Base-by-base conservation (phyloP, 1,284 basidiomycete genomes). In the Wolfiporia cocos region DNA sequence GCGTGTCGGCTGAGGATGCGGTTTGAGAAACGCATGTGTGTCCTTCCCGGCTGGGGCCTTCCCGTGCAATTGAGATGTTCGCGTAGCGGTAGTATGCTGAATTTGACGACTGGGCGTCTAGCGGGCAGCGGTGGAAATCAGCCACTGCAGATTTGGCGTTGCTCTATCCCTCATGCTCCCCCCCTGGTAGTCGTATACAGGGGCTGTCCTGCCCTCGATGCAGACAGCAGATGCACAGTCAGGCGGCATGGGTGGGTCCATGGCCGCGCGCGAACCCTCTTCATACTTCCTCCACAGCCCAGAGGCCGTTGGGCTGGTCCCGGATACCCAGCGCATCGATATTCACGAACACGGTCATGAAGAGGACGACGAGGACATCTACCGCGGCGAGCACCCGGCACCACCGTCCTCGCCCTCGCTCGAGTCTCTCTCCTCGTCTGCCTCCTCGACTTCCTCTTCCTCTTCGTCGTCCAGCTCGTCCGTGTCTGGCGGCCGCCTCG, bases 361-460 rank as follows among this genome's bases (percentile, higher is more conserved):
- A 45, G 65, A 64, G 41, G 66, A 71, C 26, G 59, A 63, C 38
- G 56, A 60, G 19, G 75, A 79, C 54, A 81, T 85, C 42, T 84
- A 80, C 54, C 71, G 81, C 46, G 81, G 81, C n/a, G 65, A 65
- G 19, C 67, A 61, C 2, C 58, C 62, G 5, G 52, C 61, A 17
- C 54, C 58, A 14, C 55, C 58, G 17, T 54, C 57, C 33, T 54
- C 58, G 21, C 51, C 58, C 28, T 59, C 62, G 15, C 44, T 62
- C 42, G 52, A 52, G 34, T 61, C 65, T 34, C 46, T 61, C 24
- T 49, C 69, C 0, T 65, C 64, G 2, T 69, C 71, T 0, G 69
- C 72, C 3, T 74, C 58, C 1, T 54, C 49, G 12, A 56, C 56
- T 4, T n/a, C n/a, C n/a, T n/a, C n/a, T n/a, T n/a, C n/a, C n/a